Base-by-base conservation (phyloP, 495 filamentous ascomycete genomes). In the Chlorociboria aeruginascens region DNA sequence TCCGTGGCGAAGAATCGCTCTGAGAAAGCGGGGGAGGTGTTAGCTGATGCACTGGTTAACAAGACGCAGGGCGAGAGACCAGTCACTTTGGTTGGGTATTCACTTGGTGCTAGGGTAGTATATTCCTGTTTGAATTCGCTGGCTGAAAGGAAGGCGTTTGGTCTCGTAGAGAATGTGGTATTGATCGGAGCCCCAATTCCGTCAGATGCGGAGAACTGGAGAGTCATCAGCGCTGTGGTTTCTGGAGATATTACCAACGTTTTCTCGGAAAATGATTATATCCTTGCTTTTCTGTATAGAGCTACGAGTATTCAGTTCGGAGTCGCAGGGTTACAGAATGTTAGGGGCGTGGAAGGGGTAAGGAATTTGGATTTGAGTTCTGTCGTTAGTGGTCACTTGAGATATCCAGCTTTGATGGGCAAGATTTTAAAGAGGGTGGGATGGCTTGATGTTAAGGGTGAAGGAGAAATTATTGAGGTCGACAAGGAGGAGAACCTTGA, bases 61-160 rank as follows among this genome's bases (percentile, higher is more conserved):
- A 86, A 83, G 57, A 80, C 81, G 0, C 89, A 93, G 55, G 92
- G 92, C 9, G 86, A 95, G 61, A 77, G 92, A 11, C 81, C 92
- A 0, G 83, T 96, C 3, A 92, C 82, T n/a, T 67, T 98, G 2
- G 69, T 95, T 45, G 92, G 92, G 1, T 96, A 89, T 63, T 86
- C 86, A 9, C 68, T 98, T 12, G 92, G 90, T 0, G 86, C 89
- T 9, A 77, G 90, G 12, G 79, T 89, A 25, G 88, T 96, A 42
- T 96, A 85, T 54, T 73, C 77, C 13, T 95, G 89, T 56, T 68
- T 96, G 1, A 78, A 78, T 60, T 71, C 55, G 9, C 70, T 98
- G 12, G 82, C 85, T 1, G 81, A 85, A 58, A 70, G 86, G 43
- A 72, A 76, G 49, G 87, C 81, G 0, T 95, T 94, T 62, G 92